Evolutionary conservation across 192 early-diverging fungal genomes (phyloP).

Genomic region (Gaertneriomyces semiglobifer): DNA sequence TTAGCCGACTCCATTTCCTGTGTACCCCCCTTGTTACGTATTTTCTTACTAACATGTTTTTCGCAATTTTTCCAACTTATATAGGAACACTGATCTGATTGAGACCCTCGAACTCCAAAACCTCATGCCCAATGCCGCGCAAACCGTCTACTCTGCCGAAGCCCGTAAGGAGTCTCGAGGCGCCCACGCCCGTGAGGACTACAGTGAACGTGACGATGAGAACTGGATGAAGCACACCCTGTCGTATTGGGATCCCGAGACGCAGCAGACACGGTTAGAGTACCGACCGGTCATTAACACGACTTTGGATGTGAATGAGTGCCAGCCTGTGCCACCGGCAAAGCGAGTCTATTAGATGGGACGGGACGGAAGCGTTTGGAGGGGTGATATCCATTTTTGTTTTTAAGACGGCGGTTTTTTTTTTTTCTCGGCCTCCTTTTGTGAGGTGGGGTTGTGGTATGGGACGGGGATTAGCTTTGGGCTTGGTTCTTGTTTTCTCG

Average conservation of each 20-base stretch:
- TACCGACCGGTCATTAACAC: constrained; percentile 78
- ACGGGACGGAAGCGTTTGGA: no score
- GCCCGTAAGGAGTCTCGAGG: constrained; percentile 97
- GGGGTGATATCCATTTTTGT: no score
- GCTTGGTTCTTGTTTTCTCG: no score
- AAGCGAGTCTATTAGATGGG: constrained; percentile 76
- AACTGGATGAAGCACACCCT: constrained; percentile 99
- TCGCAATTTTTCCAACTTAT: constrained; percentile 11
- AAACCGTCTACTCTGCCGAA: constrained; percentile 79
- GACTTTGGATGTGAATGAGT: constrained; percentile 92
- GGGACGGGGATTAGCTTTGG: no score
- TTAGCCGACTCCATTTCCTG: neutral
- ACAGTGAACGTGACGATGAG: constrained; percentile 77
- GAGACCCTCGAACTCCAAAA: constrained; percentile 98
- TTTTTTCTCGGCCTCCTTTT: no score
- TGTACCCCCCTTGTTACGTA: neutral
- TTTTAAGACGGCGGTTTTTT: no score
- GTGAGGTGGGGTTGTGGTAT: no score
- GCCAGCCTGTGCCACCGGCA: constrained; percentile 83
- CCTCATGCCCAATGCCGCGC: constrained; percentile 89
- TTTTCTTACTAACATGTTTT: constrained; percentile 7
- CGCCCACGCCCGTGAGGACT: constrained; percentile 98
- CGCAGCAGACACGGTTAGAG: constrained; percentile 67
- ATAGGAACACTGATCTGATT: constrained; percentile 86
- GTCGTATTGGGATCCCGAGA: constrained; percentile 84